Conservation (phyloP, 768 basidiomycete genomes). For the Leucosporidium scottii region DNA sequence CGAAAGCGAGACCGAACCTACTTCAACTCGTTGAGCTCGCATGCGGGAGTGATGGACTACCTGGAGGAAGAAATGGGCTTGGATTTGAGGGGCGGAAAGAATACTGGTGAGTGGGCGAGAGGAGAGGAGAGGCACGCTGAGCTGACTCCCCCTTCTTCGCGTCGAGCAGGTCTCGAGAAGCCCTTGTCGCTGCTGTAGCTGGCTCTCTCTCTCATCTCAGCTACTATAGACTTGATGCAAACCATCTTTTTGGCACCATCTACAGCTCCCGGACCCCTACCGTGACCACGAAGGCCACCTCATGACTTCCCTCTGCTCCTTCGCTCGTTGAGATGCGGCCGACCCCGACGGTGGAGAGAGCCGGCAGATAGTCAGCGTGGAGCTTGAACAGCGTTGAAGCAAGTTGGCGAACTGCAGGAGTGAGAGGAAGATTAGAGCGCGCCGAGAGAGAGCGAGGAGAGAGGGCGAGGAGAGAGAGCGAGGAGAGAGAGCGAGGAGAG, state of each 20-base stretch:
- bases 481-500: neutral
- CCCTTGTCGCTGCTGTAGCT: neutral
- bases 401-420: neutral
- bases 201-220: no score
- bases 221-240: no score
- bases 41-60: slow-evolving; percentile 44
- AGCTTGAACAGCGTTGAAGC: neutral
- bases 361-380: neutral
- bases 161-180: neutral
- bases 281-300: no score
- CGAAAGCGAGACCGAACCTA: slow-evolving; percentile 41
- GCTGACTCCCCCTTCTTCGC: neutral
- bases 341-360: neutral
- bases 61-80: slow-evolving; percentile 41
- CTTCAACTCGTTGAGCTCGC: slow-evolving; percentile 44
- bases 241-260: no score
- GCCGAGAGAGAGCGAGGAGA: neutral
- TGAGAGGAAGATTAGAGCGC: no score
- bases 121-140: no score
- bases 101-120: no score
- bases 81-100: neutral
- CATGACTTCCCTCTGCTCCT: no score
- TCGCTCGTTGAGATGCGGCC: neutral
- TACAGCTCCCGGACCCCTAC: no score
- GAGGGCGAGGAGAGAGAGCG: no score